A percentile compares a stretch with the other conserved stretches of the same genome.
Conservation (phyloP, 2,329 filamentous ascomycete species). For the Beauveria asiatica region DNA sequence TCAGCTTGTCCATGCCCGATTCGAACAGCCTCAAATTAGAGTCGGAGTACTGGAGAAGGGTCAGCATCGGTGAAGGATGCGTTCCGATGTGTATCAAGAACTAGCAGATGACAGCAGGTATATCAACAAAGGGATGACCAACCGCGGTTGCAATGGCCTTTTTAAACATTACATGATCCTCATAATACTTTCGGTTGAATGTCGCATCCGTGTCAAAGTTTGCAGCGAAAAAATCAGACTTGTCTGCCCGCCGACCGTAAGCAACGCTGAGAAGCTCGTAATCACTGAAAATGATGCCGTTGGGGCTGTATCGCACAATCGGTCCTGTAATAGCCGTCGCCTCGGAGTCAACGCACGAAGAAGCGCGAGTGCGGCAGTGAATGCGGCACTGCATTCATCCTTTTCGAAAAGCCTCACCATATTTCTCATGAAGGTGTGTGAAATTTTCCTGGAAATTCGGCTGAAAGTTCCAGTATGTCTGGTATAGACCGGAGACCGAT, state of each 20-base stretch:
- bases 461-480: not conserved
- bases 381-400: not conserved
- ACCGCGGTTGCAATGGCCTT: not conserved
- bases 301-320: not conserved
- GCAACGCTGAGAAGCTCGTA: not conserved
- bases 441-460: not conserved
- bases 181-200: not conserved
- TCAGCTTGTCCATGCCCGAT: not conserved
- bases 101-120: no score
- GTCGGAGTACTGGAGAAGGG: not conserved
- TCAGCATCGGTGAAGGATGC: no score
- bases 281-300: not conserved
- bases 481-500: not conserved
- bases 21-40: not conserved
- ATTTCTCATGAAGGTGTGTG: not conserved
- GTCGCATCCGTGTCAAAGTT: not conserved
- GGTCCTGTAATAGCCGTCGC: not conserved
- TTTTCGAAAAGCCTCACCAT: not conserved
- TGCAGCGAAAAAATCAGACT: not conserved
- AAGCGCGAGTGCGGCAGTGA: not conserved
- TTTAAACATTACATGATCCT: not conserved
- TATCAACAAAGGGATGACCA: not conserved
- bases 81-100: no score
- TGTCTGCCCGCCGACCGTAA: not conserved
- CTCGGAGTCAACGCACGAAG: not conserved